phyloP scores from a whole-genome alignment of 169 alveolate genomes.

The Plasmodium coatneyi region DNA sequence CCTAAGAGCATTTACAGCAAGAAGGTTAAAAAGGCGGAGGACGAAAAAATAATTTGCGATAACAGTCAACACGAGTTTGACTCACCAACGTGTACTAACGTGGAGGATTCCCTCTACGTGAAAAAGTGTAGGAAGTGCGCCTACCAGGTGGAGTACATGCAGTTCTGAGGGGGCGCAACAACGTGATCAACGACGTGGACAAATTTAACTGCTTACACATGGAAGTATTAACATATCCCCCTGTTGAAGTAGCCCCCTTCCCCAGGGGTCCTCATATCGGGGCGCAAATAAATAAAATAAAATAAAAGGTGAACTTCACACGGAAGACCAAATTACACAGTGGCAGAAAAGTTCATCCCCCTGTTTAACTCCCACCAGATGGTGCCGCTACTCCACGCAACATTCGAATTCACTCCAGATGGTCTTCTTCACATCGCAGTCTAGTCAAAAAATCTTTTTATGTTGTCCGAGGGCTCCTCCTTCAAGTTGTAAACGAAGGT shows the following conservation, averaged over 20 bases:
- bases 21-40: constrained; percentile 6
- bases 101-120: constrained; percentile 12
- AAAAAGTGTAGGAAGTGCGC: constrained; percentile 39
- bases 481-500: constrained; percentile 67
- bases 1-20: constrained; percentile 48
- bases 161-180: neutral
- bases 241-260: too few species aligned
- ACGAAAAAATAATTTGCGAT: constrained; percentile 61
- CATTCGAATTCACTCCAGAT: neutral
- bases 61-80: constrained; percentile 46
- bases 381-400: neutral
- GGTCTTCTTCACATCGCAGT: neutral
- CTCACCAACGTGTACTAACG: constrained; percentile 25
- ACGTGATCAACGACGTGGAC: neutral
- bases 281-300: neutral
- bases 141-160: constrained; percentile 42
- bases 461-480: constrained; percentile 73
- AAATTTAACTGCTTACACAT: neutral
- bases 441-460: constrained; percentile 59
- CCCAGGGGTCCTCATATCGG: neutral
- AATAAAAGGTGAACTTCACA: neutral
- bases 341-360: neutral
- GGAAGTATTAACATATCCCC: neutral
- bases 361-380: neutral
- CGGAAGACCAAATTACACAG: neutral